phyloP scores from a whole-genome alignment of 2,329 filamentous ascomycete genomes.

The Colletotrichum nymphaeae region DNA sequence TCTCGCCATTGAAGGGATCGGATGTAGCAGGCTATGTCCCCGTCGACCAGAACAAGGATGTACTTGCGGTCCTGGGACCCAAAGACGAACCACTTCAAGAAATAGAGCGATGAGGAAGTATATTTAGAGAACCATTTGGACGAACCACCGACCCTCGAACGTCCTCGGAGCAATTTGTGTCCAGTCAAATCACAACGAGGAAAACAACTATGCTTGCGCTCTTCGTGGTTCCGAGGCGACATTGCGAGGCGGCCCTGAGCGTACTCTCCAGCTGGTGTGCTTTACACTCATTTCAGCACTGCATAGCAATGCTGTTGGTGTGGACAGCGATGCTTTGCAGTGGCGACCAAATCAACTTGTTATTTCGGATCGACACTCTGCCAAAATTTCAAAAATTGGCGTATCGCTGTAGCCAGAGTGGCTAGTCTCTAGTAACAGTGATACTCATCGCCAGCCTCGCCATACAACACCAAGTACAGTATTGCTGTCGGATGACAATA shows the following conservation, averaged over 20 bases:
- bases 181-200: not conserved
- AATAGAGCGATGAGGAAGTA: not conserved
- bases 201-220: no score
- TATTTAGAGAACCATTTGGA: no score
- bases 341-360: not conserved
- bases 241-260: no score
- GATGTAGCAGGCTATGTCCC: not conserved
- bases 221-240: no score
- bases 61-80: not conserved
- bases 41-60: not conserved
- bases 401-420: slow-evolving; percentile 44
- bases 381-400: slow-evolving; percentile 48
- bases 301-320: no score
- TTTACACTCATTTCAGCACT: no score
- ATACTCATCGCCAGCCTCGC: slow-evolving; percentile 4
- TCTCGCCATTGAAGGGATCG: not conserved
- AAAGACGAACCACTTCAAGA: not conserved
- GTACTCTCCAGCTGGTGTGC: no score
- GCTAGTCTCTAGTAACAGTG: not conserved
- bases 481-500: not conserved
- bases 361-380: no score
- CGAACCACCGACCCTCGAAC: not conserved
- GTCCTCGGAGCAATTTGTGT: not conserved
- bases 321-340: not conserved
- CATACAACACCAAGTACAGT: not conserved